Evolutionary conservation across 257 asterid genomes (phyloP), one percentile per base, ranked within the genome.

Genomic region (Lithospermum erythrorhizon): DNA sequence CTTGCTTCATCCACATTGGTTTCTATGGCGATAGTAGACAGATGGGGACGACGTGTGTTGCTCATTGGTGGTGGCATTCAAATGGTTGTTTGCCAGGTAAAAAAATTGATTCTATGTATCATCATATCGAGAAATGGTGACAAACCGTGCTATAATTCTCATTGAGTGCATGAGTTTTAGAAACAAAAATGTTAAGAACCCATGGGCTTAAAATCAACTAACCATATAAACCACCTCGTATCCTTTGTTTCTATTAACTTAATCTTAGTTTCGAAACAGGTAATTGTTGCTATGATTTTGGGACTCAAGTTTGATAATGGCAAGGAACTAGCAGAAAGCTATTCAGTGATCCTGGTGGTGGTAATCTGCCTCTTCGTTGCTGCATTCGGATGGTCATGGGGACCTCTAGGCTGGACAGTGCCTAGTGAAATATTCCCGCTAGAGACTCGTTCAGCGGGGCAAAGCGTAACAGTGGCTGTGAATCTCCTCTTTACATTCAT

Each of bases 341-440:
- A 52, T 66, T 86, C 95, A 1, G 32, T 78, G n/a, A 21, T 84
- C 23, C 90, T 89, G 55, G 87, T 86, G 72, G 76, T 74, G 35
- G 56, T 83, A 9, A 74, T 86, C 68, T 89, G 95, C 75, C 78
- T 86, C 53, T 86, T 89, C 30, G 95, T 89, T 4, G 64, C 70
- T 23, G 95, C 94, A 3, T 89, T 86, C 67, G 97, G 97, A 63
- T 83, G 90, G 84, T 89, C 97, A 17, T 89, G 95, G 97, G 97
- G 97, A 4, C 90, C 90, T 0, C 72, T 89, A 17, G 97, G 97
- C 5, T 89, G 97, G 97, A 86, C 95, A 4, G 87, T 89, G 32
- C 97, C 97, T 15, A 89, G 97, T n/a, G 97, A 89, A 79, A 83
- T 89, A 57, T 89, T 89, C 76, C 84, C 97, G 0, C 27, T 89